Conservation (phyloP, 768 basidiomycete genomes). For the Neoboletus magnificus region DNA sequence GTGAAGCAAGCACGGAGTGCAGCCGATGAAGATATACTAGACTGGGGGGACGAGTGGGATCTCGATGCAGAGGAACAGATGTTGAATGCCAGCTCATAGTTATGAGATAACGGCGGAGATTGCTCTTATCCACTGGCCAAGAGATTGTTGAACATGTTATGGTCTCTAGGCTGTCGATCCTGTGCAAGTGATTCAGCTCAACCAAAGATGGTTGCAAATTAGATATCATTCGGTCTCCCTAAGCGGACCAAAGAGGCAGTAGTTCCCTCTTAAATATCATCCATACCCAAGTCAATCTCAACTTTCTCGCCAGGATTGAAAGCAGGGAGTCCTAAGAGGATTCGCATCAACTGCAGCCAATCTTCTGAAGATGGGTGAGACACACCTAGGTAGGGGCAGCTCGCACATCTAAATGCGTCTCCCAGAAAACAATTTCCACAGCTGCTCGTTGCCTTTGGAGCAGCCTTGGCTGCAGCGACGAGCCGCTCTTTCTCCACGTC, state of each 20-base stretch:
- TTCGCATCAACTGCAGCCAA: constrained; percentile 9
- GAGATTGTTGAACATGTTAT: neutral
- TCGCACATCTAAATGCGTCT: constrained; percentile 94
- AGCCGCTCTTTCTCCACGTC: constrained; percentile 64
- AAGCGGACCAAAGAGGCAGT: neutral
- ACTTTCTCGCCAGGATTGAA: constrained; percentile 99
- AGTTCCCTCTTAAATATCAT: constrained; percentile 61
- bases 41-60: constrained; percentile 33
- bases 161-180: neutral
- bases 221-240: constrained; percentile 1
- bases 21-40: constrained; percentile 28
- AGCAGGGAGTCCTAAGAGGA: constrained; percentile 82
- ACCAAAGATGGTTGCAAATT: neutral
- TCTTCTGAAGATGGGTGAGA: constrained; percentile 17
- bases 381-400: constrained; percentile 95
- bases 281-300: constrained; percentile 83
- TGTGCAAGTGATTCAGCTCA: neutral
- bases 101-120: neutral
- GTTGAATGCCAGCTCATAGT: neutral
- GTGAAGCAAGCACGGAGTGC: constrained; percentile 20
- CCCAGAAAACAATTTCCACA: constrained; percentile 98
- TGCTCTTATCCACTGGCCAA: neutral
- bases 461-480: constrained; percentile 60
- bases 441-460: constrained; percentile 89
- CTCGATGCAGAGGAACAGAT: constrained; percentile 10